Evolutionary conservation across 1,284 basidiomycete genomes (phyloP), one percentile per base, ranked within the genome.

Genomic region (Pseudozyma tsukubaensis): DNA sequence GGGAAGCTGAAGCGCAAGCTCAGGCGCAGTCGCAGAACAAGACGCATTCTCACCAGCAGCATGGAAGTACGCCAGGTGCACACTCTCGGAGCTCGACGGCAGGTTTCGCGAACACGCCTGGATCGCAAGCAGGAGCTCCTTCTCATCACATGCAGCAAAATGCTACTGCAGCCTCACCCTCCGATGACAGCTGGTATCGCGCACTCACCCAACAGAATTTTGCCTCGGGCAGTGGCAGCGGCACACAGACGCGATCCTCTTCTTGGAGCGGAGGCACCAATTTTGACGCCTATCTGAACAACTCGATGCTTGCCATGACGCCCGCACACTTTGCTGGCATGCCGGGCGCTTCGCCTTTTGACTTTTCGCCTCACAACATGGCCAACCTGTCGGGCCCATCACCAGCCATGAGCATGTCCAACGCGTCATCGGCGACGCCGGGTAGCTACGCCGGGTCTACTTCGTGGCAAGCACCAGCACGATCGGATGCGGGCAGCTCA

Each of bases 221-320:
- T 39, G 53, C 59, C 1, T 43, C 60, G 0, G 52, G 37, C 13
- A 35, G 43, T 6, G 60, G 34, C 21, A 35, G 40, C 8, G 59
- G 58, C 35, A 40, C 42, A 21, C 70, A 72, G 51, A 68, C 70
- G 1, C 64, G 70, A n/a, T 59, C 64, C 2, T 63, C 70, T 2
- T 68, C 65, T 6, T 72, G 59, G 57, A 60, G 57, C 18, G 70
- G 70, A 1, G 57, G 37, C 14, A 47, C 63, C 60, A 69, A 63
- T 57, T 62, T 72, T 50, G 70, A 72, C n/a, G 50, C 64, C 1
- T 72, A 68, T 29, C 55, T 72, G 49, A 68, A 61, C 58, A 53
- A 50, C 18, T 63, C 60, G 39, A 72, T 68, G 70, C 56, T 72
- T 43, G 58, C 64, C 60, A 63, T 72, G 64, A 68, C 64, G 9